phyloP scores from a whole-genome alignment of 2,329 filamentous ascomycete species.

The Venturia carpophila region DNA sequence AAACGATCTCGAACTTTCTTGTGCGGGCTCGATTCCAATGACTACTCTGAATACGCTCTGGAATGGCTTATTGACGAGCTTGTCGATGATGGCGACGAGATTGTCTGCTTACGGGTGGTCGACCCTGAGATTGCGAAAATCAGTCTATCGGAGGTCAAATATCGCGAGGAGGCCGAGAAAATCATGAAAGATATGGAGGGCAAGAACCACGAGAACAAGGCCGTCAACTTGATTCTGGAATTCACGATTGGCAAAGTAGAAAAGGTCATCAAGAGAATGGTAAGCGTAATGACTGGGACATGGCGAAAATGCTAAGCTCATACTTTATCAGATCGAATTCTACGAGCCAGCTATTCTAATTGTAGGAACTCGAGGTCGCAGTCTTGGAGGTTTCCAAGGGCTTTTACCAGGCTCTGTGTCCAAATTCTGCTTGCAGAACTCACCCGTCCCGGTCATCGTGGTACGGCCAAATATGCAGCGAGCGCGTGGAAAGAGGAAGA shows the following conservation, averaged over 20 bases:
- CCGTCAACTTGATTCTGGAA: slow-evolving; percentile 78
- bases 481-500: slow-evolving; percentile 82
- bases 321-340: slow-evolving; percentile 62
- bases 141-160: slow-evolving; percentile 57
- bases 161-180: slow-evolving; percentile 65
- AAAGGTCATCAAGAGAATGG: slow-evolving; percentile 82
- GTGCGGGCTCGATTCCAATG: slow-evolving; percentile 82
- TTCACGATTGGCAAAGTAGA: slow-evolving; percentile 85
- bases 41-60: slow-evolving; percentile 85
- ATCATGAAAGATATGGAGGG: slow-evolving; percentile 68
- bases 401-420: slow-evolving; percentile 83
- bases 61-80: slow-evolving; percentile 90
- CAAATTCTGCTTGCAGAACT: slow-evolving; percentile 91
- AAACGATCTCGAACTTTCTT: slow-evolving; percentile 81
- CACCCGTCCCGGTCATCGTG: slow-evolving; percentile 85
- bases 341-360: slow-evolving; percentile 88
- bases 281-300: slow-evolving; percentile 35
- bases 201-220: slow-evolving; percentile 75
- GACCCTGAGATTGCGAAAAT: slow-evolving; percentile 71
- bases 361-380: slow-evolving; percentile 79
- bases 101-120: slow-evolving; percentile 81
- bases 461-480: slow-evolving; percentile 82
- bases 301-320: slow-evolving; percentile 2
- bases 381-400: slow-evolving; percentile 76
- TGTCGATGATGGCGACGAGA: slow-evolving; percentile 87